phyloP scores from a whole-genome alignment of 208 protist species.

The Strigomonas oncopelti region DNA sequence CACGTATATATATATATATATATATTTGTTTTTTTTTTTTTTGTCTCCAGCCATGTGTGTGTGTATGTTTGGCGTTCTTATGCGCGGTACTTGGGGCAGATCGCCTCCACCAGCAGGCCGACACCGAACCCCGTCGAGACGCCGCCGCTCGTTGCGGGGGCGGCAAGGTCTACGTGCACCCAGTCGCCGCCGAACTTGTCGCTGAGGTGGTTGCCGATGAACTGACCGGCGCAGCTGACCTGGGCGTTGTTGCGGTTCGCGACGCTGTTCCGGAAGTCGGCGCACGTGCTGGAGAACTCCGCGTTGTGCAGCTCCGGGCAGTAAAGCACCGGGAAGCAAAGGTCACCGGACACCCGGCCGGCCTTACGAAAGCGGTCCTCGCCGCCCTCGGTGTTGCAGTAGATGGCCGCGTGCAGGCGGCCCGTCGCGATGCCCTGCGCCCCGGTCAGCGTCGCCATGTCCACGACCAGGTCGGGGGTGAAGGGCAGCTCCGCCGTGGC shows the following conservation, averaged over 20 bases:
- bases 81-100: slow-evolving; percentile 19
- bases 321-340: slow-evolving; percentile 85
- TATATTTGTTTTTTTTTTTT: background rate
- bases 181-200: slow-evolving; percentile 66
- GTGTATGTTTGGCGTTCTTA: background rate
- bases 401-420: slow-evolving; percentile 73
- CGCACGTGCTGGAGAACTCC: slow-evolving; percentile 68
- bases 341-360: slow-evolving; percentile 63
- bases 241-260: slow-evolving; percentile 61
- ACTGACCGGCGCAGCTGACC: slow-evolving; percentile 77
- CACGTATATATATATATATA: background rate
- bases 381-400: slow-evolving; percentile 61
- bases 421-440: slow-evolving; percentile 86
- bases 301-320: slow-evolving; percentile 80
- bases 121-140: slow-evolving; percentile 74
- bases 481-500: slow-evolving; percentile 69
- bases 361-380: slow-evolving; percentile 53
- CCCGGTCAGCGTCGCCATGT: slow-evolving; percentile 91
- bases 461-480: slow-evolving; percentile 78
- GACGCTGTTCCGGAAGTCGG: slow-evolving; percentile 78
- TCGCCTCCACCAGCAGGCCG: slow-evolving; percentile 51
- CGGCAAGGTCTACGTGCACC: slow-evolving; percentile 86
- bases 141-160: slow-evolving; percentile 55
- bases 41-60: background rate
- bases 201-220: slow-evolving; percentile 67